Percentiles rank a stretch among this genome's conserved stretches.
Evolutionary conservation across 2,329 filamentous ascomycete genomes (phyloP).

Genomic region (Davidsoniella australis): DNA sequence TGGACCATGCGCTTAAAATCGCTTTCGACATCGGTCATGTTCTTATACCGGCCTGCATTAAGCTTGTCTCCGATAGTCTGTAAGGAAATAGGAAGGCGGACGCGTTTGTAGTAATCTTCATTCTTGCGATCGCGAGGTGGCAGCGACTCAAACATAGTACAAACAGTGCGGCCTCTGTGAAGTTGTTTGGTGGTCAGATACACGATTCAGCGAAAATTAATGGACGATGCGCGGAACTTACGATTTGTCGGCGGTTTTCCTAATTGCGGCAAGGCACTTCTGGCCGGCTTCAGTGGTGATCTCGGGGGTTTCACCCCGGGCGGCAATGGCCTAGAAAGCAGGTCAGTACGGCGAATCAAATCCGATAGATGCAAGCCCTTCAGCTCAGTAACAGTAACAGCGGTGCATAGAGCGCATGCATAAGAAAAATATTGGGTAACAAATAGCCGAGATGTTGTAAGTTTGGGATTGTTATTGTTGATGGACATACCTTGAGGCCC

Average conservation of each 20-base stretch:
- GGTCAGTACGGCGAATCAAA: constrained; percentile 17
- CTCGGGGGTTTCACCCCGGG: constrained; percentile 43
- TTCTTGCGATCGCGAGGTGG: constrained; percentile 41
- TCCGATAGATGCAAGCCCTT: too few species aligned
- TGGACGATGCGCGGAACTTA: constrained; percentile 25
- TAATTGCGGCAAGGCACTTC: constrained; percentile 58
- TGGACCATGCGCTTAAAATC: constrained; percentile 77
- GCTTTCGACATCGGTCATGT: constrained; percentile 58
- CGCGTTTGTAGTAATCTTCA: constrained; percentile 61
- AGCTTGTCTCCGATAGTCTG: constrained; percentile 63
- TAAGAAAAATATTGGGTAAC: not conserved
- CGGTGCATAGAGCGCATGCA: not conserved
- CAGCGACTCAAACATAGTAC: constrained; percentile 57
- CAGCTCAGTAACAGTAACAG: too few species aligned
- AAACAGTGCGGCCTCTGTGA: constrained; percentile 52
- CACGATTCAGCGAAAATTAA: constrained; percentile 3
- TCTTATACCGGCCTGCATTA: constrained; percentile 48
- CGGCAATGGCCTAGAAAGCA: constrained; percentile 26
- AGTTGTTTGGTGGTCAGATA: constrained; percentile 15
- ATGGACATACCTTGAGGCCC: constrained; percentile 9
- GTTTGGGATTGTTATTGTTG: too few species aligned
- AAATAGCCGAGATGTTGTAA: too few species aligned
- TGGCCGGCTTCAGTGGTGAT: constrained; percentile 56
- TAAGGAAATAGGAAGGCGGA: constrained; percentile 63
- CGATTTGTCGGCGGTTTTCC: constrained; percentile 66